Evolutionary conservation across 352 stramenopile genomes (phyloP).

Genomic region (Phytophthora sansomeana): DNA sequence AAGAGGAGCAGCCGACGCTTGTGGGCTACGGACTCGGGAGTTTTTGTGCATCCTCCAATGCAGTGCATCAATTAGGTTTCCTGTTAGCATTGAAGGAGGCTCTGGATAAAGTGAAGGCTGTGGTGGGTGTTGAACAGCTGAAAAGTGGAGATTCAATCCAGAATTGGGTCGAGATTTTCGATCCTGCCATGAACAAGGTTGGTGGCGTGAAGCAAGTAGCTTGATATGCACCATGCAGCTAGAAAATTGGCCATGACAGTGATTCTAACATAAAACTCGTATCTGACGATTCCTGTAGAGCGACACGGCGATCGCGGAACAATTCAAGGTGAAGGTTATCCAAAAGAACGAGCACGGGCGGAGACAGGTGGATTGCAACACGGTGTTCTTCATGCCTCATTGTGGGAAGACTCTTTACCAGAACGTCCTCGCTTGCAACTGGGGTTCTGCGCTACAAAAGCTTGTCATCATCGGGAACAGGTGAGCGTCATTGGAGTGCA

Average conservation of each 20-base stretch:
- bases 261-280: conserved; percentile 1
- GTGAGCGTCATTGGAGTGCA: background rate
- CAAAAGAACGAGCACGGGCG: conserved; percentile 69
- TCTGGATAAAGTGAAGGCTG: conserved; percentile 11
- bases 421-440: conserved; percentile 91
- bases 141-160: conserved; percentile 6
- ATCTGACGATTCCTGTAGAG: conserved; percentile 41
- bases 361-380: conserved; percentile 46
- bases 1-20: conserved; percentile 29
- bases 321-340: conserved; percentile 58
- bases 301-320: conserved; percentile 57
- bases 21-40: conserved; percentile 81
- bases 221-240: background rate
- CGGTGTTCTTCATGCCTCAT: conserved; percentile 94
- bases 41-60: conserved; percentile 78
- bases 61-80: conserved; percentile 79
- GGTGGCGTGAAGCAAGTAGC: background rate
- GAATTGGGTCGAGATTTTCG: conserved; percentile 58
- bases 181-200: conserved; percentile 86
- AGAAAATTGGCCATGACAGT: background rate
- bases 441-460: conserved; percentile 45
- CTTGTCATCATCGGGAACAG: conserved; percentile 91
- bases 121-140: background rate
- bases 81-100: conserved; percentile 51
- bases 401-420: conserved; percentile 89